Evolutionary conservation across 2,329 filamentous ascomycete genomes (phyloP).

Genomic region (Colletotrichum simmondsii): DNA sequence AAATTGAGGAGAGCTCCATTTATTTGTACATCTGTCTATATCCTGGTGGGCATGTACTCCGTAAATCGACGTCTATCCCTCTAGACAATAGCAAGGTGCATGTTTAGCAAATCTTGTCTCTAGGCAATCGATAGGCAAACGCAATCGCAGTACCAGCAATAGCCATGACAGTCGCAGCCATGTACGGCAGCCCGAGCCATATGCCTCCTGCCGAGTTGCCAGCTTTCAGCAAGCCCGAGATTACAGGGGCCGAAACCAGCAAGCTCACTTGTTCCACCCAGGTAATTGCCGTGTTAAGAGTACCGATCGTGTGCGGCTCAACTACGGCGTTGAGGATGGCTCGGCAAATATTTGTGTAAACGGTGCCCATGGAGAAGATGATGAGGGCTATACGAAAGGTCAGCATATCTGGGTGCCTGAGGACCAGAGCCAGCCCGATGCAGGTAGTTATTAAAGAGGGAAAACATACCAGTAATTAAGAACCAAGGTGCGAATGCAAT

Average conservation of each 20-base stretch:
- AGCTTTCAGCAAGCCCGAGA: conserved; percentile 57
- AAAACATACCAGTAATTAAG: conserved; percentile 39
- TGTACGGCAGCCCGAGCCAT: conserved; percentile 63
- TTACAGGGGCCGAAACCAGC: conserved; percentile 56
- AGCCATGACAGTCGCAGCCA: conserved; percentile 49
- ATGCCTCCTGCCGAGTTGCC: conserved; percentile 58
- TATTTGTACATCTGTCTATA: not conserved
- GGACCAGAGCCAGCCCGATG: not conserved
- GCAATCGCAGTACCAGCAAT: conserved; percentile 42
- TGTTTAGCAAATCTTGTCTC: conserved; percentile 9
- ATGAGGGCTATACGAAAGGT: conserved; percentile 48
- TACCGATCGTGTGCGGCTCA: conserved; percentile 63
- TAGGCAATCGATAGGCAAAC: conserved; percentile 42
- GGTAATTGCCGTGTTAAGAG: conserved; percentile 63
- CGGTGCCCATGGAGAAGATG: conserved; percentile 56
- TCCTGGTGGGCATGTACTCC: not conserved
- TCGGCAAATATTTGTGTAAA: conserved; percentile 55
- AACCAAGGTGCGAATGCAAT: conserved; percentile 47
- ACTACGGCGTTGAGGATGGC: conserved; percentile 64
- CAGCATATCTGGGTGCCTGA: not conserved
- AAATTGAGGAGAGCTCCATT: not conserved
- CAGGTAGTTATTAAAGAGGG: no score
- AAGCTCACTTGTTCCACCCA: conserved; percentile 61
- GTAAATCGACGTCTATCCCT: not conserved
- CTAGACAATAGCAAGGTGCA: not conserved